These are phyloP conservation scores for Penicillium crustosum DNA, from an alignment of 2,329 filamentous ascomycete genomes.

Conservation along the genomic window DNA sequence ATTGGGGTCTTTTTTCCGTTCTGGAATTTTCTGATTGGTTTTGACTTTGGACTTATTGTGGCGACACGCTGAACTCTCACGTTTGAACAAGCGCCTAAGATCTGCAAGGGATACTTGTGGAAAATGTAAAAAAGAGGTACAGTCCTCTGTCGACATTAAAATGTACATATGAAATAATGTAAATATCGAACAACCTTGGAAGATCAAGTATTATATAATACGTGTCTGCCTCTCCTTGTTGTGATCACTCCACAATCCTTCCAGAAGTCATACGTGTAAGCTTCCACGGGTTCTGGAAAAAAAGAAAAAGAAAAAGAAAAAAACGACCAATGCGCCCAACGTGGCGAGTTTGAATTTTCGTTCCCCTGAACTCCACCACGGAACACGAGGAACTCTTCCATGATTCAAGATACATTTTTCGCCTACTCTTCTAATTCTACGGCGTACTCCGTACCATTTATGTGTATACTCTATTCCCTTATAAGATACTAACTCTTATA, in stretches of 20 bases:
- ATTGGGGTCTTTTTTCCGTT: not conserved
- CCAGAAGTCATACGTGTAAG: conserved; percentile 11
- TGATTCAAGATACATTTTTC: not conserved
- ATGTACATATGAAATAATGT: not conserved
- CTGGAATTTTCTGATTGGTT: not conserved
- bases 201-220: not conserved
- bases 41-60: not conserved
- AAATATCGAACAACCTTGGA: not conserved
- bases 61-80: conserved; percentile 7
- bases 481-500: not conserved
- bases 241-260: conserved; percentile 4
- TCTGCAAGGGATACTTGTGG: conserved; percentile 5
- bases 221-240: conserved; percentile 1
- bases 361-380: conserved; percentile 10
- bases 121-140: not conserved
- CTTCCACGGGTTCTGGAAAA: conserved; percentile 11
- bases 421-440: not conserved
- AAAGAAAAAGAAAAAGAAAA: not conserved
- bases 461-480: not conserved
- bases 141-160: not conserved
- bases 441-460: not conserved
- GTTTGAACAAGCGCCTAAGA: conserved; percentile 11
- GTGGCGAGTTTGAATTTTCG: conserved; percentile 8
- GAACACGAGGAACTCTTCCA: not conserved
- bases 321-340: conserved; percentile 6